Evolutionary conservation across 768 basidiomycete genomes (phyloP), one percentile per base, ranked within the genome.

Genomic region (Amanita subjunquillea): DNA sequence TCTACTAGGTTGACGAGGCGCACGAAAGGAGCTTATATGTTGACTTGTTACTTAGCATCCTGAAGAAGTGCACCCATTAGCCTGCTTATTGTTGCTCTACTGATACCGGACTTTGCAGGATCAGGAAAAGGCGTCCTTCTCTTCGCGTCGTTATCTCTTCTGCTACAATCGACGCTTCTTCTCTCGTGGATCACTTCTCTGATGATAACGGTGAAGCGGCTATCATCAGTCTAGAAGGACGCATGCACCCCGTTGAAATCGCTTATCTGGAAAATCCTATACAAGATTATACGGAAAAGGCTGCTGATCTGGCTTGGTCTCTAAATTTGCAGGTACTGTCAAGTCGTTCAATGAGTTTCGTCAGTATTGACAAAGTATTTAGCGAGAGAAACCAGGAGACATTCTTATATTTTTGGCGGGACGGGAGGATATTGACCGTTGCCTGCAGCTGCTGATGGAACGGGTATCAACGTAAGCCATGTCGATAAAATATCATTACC

Each of bases 11-110:
- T 44, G 96, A 99, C 60, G 96, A 98, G 72, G 96, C 92, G 0
- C 96, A 99, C 64, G 96, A 99, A 63, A 75, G 96, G 32, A 91
- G 91, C 60, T 74, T 91, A n/a, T 95, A 97, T 65, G 97, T 94
- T 0, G 96, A 99, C 65, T 69, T 99, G 8, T 69, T 99, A 2
- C 74, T 99, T 1, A 95, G 95, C 0, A 69, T 97, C 15, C 68
- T 99, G 44, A 95, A 96, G 72, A 98, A 98, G 94, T 94, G 42
- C 34, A 73, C 58, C 58, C 6, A n/a, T 49, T 36, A 50, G 38
- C 25, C 6, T 43, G 12, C 23, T 20, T 41, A 43, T 4, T 25
- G 41, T 23, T 17, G 22, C 36, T 42, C 17, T 30, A 10, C 45
- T 55, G 22, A 61, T 34, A 40, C 23, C 8, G 29, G 8, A 34